These are phyloP conservation scores for Teratosphaeriaceae sp. DNA, from an alignment of 2,329 filamentous ascomycete species.

Conservation along the genomic window DNA sequence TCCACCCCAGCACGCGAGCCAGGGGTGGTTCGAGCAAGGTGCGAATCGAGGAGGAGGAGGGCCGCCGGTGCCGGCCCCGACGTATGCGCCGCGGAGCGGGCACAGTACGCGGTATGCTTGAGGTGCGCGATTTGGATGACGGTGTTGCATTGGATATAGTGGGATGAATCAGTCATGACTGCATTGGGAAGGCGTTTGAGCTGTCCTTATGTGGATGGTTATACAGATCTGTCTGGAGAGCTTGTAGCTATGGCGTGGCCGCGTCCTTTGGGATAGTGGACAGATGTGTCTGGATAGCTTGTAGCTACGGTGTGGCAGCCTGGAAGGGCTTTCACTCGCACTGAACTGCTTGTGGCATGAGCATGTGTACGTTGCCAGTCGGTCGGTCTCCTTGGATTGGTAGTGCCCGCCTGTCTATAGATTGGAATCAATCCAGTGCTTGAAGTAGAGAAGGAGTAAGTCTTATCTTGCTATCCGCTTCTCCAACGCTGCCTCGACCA, in stretches of 20 bases:
- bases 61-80: slow-evolving; percentile 2
- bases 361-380: too few relatives aligned
- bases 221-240: not conserved
- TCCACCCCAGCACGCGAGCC: slow-evolving; percentile 18
- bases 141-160: not conserved
- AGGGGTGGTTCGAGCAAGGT: slow-evolving; percentile 18
- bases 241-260: too few relatives aligned
- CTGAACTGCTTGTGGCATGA: too few relatives aligned
- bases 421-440: too few relatives aligned
- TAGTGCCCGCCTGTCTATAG: too few relatives aligned
- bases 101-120: slow-evolving; percentile 4
- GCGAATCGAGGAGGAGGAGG: not conserved
- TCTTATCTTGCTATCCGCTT: slow-evolving; percentile 3
- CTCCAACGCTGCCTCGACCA: slow-evolving; percentile 18
- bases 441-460: too few relatives aligned
- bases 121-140: too few relatives aligned
- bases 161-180: not conserved
- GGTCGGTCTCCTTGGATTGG: too few relatives aligned
- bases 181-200: not conserved
- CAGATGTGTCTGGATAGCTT: not conserved
- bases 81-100: slow-evolving; percentile 4
- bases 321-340: too few relatives aligned
- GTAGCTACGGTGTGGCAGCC: too few relatives aligned
- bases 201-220: not conserved
- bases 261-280: not conserved